phyloP scores from a whole-genome alignment of 805 yeast species.

The Torulaspora maleeae region DNA sequence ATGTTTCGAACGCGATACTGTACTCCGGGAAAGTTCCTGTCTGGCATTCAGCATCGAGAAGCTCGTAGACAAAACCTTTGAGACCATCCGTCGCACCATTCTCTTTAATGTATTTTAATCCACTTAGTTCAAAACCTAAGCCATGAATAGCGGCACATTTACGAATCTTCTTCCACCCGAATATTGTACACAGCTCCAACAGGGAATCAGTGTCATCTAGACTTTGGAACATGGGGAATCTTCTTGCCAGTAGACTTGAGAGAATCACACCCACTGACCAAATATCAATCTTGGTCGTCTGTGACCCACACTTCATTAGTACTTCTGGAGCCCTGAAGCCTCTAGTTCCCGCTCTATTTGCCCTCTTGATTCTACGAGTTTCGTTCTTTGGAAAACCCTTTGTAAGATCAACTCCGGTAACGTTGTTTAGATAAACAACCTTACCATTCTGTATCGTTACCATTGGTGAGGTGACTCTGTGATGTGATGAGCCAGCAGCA shows the following conservation, averaged over 20 bases:
- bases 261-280: conserved; percentile 94
- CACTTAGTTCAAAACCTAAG: conserved; percentile 68
- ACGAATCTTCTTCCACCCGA: conserved; percentile 69
- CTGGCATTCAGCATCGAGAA: conserved; percentile 35
- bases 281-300: conserved; percentile 73
- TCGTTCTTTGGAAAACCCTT: conserved; percentile 85
- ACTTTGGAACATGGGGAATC: conserved; percentile 92
- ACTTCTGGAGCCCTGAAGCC: conserved; percentile 96
- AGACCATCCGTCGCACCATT: conserved; percentile 37
- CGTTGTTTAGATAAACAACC: conserved; percentile 30
- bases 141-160: conserved; percentile 85
- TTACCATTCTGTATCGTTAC: conserved; percentile 34
- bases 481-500: conserved; percentile 4
- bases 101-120: conserved; percentile 42
- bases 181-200: conserved; percentile 74
- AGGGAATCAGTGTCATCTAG: conserved; percentile 91
- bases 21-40: conserved; percentile 63
- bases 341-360: conserved; percentile 94
- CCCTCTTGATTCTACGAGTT: conserved; percentile 81
- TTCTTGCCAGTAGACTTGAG: conserved; percentile 65
- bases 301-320: conserved; percentile 77
- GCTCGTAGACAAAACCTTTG: conserved; percentile 29
- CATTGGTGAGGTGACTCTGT: conserved; percentile 20
- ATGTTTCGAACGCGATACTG: conserved; percentile 65
- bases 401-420: conserved; percentile 38